These are phyloP conservation scores for Scedosporium apiospermum DNA, from an alignment of 2,329 filamentous ascomycete species.

Conservation along the genomic window DNA sequence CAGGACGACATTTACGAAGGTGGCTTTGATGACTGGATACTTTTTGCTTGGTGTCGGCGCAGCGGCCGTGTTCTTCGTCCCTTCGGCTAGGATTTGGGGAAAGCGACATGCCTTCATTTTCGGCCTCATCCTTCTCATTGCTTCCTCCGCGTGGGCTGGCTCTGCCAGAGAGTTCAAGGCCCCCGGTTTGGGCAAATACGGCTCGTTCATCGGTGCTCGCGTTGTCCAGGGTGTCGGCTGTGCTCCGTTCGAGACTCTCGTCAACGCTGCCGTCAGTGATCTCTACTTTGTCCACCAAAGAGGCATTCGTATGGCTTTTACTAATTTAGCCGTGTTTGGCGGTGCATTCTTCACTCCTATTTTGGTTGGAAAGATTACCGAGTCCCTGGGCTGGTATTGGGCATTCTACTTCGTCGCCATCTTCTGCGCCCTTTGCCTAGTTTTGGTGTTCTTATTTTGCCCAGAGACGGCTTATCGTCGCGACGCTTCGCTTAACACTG, in stretches of 20 bases:
- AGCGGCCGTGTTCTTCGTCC: constrained; percentile 76
- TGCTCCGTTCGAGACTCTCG: constrained; percentile 81
- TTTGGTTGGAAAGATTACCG: constrained; percentile 79
- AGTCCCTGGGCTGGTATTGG: constrained; percentile 72
- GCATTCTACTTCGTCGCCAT: constrained; percentile 84
- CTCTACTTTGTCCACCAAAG: constrained; percentile 81
- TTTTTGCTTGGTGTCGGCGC: constrained; percentile 76
- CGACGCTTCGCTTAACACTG: constrained; percentile 58
- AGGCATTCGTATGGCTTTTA: constrained; percentile 78
- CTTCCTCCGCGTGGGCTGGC: constrained; percentile 71
- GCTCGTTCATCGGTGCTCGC: constrained; percentile 65
- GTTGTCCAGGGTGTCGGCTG: constrained; percentile 79
- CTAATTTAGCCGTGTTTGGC: constrained; percentile 48
- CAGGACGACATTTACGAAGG: constrained; percentile 55
- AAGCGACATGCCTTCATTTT: constrained; percentile 82
- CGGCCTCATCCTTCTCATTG: constrained; percentile 63
- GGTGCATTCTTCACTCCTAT: constrained; percentile 66
- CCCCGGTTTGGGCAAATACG: constrained; percentile 48
- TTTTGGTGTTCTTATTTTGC: constrained; percentile 65
- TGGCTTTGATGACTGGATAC: constrained; percentile 78
- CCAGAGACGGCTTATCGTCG: constrained; percentile 77
- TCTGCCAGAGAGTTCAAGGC: constrained; percentile 28
- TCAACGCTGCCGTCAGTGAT: constrained; percentile 84
- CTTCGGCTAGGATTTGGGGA: constrained; percentile 81
- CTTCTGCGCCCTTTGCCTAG: constrained; percentile 62